Conservation (phyloP, 1,284 basidiomycete species). For the Cronartium quercuum region DNA sequence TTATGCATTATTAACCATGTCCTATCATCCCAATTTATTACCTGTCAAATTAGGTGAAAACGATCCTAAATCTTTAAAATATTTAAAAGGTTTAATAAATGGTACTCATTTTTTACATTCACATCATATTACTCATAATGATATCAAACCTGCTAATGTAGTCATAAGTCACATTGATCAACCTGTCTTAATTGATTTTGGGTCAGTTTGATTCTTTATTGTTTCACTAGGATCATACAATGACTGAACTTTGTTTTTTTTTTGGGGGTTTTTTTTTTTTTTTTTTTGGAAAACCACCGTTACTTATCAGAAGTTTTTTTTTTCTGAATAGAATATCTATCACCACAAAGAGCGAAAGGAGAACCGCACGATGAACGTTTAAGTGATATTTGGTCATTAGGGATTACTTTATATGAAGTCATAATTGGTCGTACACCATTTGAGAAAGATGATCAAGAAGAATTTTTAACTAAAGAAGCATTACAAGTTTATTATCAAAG, state of each 20-base stretch:
- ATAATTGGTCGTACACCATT: slow-evolving; percentile 84
- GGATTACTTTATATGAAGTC: slow-evolving; percentile 86
- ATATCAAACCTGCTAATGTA: slow-evolving; percentile 68
- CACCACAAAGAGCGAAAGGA: slow-evolving; percentile 77
- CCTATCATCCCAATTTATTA: slow-evolving; percentile 57
- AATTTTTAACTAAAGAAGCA: slow-evolving; percentile 70
- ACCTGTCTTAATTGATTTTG: slow-evolving; percentile 35
- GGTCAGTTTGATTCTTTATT: background rate
- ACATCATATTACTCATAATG: slow-evolving; percentile 83
- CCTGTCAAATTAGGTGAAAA: slow-evolving; percentile 73
- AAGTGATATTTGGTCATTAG: slow-evolving; percentile 85
- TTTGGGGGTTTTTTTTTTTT: background rate
- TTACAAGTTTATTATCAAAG: slow-evolving; percentile 74
- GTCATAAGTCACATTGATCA: slow-evolving; percentile 6
- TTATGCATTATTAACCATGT: slow-evolving; percentile 77
- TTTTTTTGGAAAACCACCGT: background rate
- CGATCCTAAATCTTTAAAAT: slow-evolving; percentile 60
- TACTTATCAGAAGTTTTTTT: slow-evolving; percentile 5
- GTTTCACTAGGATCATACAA: background rate
- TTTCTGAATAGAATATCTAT: slow-evolving; percentile 61
- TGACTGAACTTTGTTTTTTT: background rate
- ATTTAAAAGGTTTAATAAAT: slow-evolving; percentile 77
- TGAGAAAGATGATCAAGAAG: slow-evolving; percentile 71
- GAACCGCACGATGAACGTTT: slow-evolving; percentile 82
- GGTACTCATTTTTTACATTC: slow-evolving; percentile 80